Base-by-base conservation (phyloP, 2,329 filamentous ascomycete species). In the Chaetomium sp. region DNA sequence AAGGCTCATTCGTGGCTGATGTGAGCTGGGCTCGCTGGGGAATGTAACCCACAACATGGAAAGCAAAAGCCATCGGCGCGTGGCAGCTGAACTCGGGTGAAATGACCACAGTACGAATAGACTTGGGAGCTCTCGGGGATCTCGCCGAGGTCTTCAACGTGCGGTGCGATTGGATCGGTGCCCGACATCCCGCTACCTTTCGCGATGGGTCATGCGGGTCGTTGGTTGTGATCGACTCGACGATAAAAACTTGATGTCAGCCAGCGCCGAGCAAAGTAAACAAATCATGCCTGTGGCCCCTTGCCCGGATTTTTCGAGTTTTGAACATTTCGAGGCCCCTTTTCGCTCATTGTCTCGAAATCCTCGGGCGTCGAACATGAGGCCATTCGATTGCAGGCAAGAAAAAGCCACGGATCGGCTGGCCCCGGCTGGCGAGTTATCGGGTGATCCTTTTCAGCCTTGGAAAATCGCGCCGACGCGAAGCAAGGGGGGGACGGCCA, bases 361-460 rank as follows among this genome's bases (percentile, higher is more conserved):
- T 27, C 2, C 19, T 27, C 19, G 19, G 19, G 19, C 19, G 19
- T 27, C 19, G 19, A 27, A 27, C 19, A 27, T 27, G 19, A 27
- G 3, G 19, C 19, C 19, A 27, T 27, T 27, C 45, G 51, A 58
- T 51, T 36, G 19, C 10, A 51, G 19, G 47, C 46, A 32, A 48
- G 54, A 33, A 37, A 19, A 32, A 41, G 45, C 5, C 7, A 32
- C 14, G 14, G 51, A 52, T 35, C 33, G 40, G 37, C 34, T 27
- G 19, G 19, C 19, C 19, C 19, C 19, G 53, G 32, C 7, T 27
- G 37, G 48, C 40, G 43, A 52, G 50, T 53, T 49, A 58, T 49
- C 55, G 2, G 57, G 52, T 47, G 60, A 63, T 63, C 58, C 57
- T 61, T 55, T 54, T 57, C 56, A 57, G 59, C 59, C 58, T 61